phyloP scores from a whole-genome alignment of 2,329 filamentous ascomycete genomes.

The Pseudogymnoascus sp. region DNA sequence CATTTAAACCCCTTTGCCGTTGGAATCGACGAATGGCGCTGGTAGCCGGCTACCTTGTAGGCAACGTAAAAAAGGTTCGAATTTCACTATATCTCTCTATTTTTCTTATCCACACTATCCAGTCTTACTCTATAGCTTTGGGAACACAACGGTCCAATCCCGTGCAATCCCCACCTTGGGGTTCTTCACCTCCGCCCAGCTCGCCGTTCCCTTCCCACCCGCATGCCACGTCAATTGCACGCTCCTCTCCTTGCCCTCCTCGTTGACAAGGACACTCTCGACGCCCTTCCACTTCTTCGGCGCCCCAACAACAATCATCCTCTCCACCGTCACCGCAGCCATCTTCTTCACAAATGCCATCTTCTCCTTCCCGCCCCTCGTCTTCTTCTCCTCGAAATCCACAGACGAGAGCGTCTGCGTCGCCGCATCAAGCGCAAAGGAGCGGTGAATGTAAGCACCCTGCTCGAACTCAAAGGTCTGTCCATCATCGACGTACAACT shows the following conservation, averaged over 20 bases:
- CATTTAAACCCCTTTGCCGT: no score
- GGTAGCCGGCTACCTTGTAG: no score
- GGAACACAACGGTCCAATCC: slow-evolving; percentile 45
- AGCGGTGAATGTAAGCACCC: slow-evolving; percentile 81
- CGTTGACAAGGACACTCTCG: slow-evolving; percentile 48
- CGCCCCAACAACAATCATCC: slow-evolving; percentile 74
- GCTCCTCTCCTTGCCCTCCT: slow-evolving; percentile 45
- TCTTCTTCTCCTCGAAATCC: slow-evolving; percentile 49
- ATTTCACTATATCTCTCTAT: not conserved
- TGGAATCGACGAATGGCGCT: no score
- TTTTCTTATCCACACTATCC: not conserved
- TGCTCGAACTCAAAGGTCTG: slow-evolving; percentile 82
- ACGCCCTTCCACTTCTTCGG: slow-evolving; percentile 62
- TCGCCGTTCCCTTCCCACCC: slow-evolving; percentile 44
- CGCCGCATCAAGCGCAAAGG: slow-evolving; percentile 55
- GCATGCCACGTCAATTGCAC: slow-evolving; percentile 53
- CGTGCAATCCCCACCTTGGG: slow-evolving; percentile 53
- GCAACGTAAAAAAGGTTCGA: no score
- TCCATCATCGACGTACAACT: slow-evolving; percentile 86
- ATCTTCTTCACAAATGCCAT: slow-evolving; percentile 65
- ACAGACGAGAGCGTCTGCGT: slow-evolving; percentile 55
- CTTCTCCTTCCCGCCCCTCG: slow-evolving; percentile 42
- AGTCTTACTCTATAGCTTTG: slow-evolving; percentile 1
- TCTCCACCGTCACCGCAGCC: slow-evolving; percentile 70
- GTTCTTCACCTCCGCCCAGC: slow-evolving; percentile 55